Evolutionary conservation across 2,329 filamentous ascomycete species (phyloP).

Genomic region (Dryadomyces quercivorus): DNA sequence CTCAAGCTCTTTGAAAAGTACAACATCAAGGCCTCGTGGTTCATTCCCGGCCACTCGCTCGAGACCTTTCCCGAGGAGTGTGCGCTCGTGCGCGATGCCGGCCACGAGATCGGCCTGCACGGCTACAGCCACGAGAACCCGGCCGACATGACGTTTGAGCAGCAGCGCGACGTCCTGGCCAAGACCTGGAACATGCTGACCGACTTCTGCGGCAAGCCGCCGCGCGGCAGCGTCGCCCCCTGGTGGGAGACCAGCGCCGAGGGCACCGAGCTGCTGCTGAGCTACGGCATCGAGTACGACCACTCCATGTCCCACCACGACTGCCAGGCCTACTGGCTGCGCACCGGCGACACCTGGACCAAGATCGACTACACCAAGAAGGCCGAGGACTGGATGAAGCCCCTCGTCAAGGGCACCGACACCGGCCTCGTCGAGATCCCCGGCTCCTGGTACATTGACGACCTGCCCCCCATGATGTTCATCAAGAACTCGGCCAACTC

Average conservation of each 20-base stretch:
- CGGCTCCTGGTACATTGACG: constrained; percentile 51
- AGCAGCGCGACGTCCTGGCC: constrained; percentile 63
- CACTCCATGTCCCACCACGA: constrained; percentile 56
- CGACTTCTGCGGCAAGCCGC: constrained; percentile 59
- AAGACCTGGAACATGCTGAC: constrained; percentile 62
- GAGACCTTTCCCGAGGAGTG: constrained; percentile 36
- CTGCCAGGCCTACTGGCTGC: constrained; percentile 50
- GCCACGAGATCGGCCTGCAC: constrained; percentile 37
- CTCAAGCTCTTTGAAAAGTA: constrained; percentile 63
- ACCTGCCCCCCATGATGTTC: constrained; percentile 59
- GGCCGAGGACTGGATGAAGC: constrained; percentile 55
- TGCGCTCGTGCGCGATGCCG: constrained; percentile 30
- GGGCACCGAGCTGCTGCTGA: constrained; percentile 50
- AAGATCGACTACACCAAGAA: constrained; percentile 55
- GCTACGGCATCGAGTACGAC: constrained; percentile 59
- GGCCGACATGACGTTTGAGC: constrained; percentile 52
- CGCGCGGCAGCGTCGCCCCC: constrained; percentile 59
- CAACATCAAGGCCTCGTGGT: constrained; percentile 52
- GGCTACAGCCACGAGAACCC: constrained; percentile 23
- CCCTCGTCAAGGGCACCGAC: constrained; percentile 42
- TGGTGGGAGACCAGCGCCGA: constrained; percentile 64
- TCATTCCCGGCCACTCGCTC: constrained; percentile 35
- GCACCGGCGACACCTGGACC: constrained; percentile 53
- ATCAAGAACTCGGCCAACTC: constrained; percentile 53
- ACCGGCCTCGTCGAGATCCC: constrained; percentile 58